Base-by-base conservation (phyloP, 2,329 filamentous ascomycete genomes). In the Capronia americana region DNA sequence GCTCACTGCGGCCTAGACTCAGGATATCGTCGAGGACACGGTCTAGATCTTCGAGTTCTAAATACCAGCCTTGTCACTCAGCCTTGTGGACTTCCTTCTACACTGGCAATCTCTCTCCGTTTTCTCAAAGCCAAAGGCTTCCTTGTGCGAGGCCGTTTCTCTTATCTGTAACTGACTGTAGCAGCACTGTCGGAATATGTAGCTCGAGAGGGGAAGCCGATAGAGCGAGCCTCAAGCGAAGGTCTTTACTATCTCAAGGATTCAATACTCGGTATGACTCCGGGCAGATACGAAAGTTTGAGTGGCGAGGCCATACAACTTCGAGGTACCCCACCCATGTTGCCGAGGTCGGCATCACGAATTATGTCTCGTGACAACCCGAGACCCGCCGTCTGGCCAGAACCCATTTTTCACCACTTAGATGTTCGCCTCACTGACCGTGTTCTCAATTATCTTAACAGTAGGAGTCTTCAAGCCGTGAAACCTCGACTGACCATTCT, bases 341-440 rank as follows among this genome's bases (percentile, higher is more conserved):
- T 44, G 38, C 38, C 38, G 38, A 44, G 17, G 38, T n/a, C 38
- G 38, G 38, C 17, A n/a, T 3, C 17, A 44, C 2, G 38, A 44
- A 44, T 7, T 7, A 44, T n/a, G 48, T 53, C 48, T 53, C 48
- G 20, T 53, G 48, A 53, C 48, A 24, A 26, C 11, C 48, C 48
- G 23, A 53, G 10, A 26, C 6, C 48, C 48, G 48, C 48, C 14
- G 48, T 44, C 7, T 23, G 20, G 48, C 20, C 48, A 12, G 7
- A 26, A 53, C 48, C 8, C 48, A 26, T 20, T 53, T 23, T 53
- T 53, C 48, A 44, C 38, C 38, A n/a, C 38, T 44, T 44, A 8
- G 38, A 24, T 53, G n/a, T 28, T 24, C 26, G 11, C 5, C 26
- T 53, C 23, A 53, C 26, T 26, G 48, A 24, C 20, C 48, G 26